Percentiles rank a stretch among this genome's conserved stretches.
These are phyloP conservation scores for Penicillium salamii DNA, from an alignment of 495 filamentous ascomycete species.

Conservation along the genomic window DNA sequence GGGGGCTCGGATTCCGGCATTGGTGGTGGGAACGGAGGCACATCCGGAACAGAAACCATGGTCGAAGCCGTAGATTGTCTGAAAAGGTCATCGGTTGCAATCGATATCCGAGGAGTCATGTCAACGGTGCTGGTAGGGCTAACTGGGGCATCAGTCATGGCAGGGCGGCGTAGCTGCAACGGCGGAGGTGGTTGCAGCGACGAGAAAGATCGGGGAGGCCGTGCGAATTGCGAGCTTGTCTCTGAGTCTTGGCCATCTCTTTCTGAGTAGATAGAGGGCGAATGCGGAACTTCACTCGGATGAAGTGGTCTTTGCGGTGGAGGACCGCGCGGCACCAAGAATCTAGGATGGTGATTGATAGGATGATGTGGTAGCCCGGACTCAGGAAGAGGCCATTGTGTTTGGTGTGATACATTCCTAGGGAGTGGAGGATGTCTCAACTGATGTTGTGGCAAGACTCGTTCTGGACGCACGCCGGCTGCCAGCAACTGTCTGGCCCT, in stretches of 20 bases:
- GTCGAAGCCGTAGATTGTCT: constrained; percentile 35
- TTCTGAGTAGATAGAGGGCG: constrained; percentile 44
- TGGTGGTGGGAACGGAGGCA: constrained; percentile 36
- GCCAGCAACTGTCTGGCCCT: constrained; percentile 52
- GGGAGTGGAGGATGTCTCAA: constrained; percentile 17
- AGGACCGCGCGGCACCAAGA: constrained; percentile 50
- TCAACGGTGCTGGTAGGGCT: constrained; percentile 29
- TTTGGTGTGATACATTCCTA: constrained; percentile 25
- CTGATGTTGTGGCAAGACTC: constrained; percentile 24
- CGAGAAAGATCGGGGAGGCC: constrained; percentile 51
- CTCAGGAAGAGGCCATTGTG: constrained; percentile 44
- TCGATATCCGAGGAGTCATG: constrained; percentile 27
- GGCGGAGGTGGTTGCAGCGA: constrained; percentile 37
- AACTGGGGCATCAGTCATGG: constrained; percentile 31
- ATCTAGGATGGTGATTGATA: constrained; percentile 36
- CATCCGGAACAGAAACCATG: constrained; percentile 42
- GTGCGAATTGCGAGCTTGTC: constrained; percentile 32
- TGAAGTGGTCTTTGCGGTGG: constrained; percentile 67
- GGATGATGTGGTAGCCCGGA: constrained; percentile 26
- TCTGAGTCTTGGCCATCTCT: constrained; percentile 52
- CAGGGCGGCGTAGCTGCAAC: constrained; percentile 20
- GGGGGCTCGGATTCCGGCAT: constrained; percentile 13
- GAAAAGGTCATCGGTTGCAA: constrained; percentile 32
- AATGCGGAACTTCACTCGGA: constrained; percentile 41
- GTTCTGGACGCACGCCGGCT: constrained; percentile 43